Evolutionary conservation across 805 yeast species (phyloP), one percentile per base, ranked within the genome.

Genomic region (Kodamaea neixiangensis): DNA sequence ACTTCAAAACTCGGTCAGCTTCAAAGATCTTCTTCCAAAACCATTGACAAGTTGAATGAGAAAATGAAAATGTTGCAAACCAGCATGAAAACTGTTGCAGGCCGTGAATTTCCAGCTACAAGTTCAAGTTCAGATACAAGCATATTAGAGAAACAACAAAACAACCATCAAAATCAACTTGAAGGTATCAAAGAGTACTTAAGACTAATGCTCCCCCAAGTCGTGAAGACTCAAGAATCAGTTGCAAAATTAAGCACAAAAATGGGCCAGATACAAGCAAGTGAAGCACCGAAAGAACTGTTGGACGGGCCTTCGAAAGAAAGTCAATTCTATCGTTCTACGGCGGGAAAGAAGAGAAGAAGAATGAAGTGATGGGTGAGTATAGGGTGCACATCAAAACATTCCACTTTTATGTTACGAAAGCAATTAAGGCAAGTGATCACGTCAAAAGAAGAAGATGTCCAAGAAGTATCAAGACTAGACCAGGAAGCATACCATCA

Each of bases 261-360:
- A 7, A 5, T 25, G 11, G 10, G 11, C 10, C 7, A 9, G 10
- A 7, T 13, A 25, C 31, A 25, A 25, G 15, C 41, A 37, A 15
- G 15, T 15, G 21, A 35, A 35, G n/a, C 20, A 13, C 14, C 15
- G 14, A 11, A 14, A 34, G 17, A 37, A 17, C 41, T 13, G n/a
- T n/a, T n/a, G 7, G 21, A 37, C 5, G 41, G 7, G 11, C 41
- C 41, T 3, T 19, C 21, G 20, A 17, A 37, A 6, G 19, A 7
- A 37, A 37, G 13, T 17, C 20, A 47, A 40, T 47, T 39, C 29
- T 40, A 47, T 21, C 22, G 22, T 39, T 31, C 46, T 10, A 45
- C 49, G 5, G 13, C 11, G 33, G 31, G 40, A 1, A 37, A 47
- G 18, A 47, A 47, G 38, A 40, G 34, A 33, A 35, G 49, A 19